Evolutionary conservation across 371 early-diverging fungal species (phyloP).

Genomic region (Saksenaea vasiformis): DNA sequence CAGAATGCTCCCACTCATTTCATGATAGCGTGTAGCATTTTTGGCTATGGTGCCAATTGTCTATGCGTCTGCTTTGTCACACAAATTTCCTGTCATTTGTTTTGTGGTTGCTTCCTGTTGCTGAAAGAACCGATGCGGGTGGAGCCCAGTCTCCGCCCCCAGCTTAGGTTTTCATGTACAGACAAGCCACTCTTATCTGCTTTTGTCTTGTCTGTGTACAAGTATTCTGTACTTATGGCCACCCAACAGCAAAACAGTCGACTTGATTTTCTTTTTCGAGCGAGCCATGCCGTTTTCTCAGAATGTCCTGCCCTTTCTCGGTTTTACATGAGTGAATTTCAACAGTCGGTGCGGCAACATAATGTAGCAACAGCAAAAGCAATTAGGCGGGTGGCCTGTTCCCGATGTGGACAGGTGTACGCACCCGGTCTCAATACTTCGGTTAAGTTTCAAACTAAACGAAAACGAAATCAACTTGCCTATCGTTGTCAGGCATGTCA

Average conservation of each 20-base stretch:
- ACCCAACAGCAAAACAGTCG: conserved; percentile 28
- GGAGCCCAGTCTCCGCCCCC: too few relatives aligned
- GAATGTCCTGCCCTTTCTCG: conserved; percentile 33
- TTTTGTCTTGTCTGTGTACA: not conserved
- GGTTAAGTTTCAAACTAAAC: conserved; percentile 13
- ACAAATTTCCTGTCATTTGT: not conserved
- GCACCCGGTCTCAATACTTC: conserved; percentile 30
- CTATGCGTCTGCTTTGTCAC: too few relatives aligned
- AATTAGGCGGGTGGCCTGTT: conserved; percentile 25
- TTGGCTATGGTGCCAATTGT: too few relatives aligned
- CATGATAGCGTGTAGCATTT: too few relatives aligned
- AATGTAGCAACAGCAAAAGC: conserved; percentile 26
- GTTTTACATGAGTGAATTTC: conserved; percentile 49
- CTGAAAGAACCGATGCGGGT: too few relatives aligned
- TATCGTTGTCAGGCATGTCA: conserved; percentile 31
- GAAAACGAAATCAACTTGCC: conserved; percentile 16
- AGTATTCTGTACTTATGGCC: not conserved
- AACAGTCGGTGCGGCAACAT: conserved; percentile 28
- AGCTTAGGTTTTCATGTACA: too few relatives aligned
- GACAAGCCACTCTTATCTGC: too few relatives aligned
- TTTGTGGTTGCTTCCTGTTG: not conserved
- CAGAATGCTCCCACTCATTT: too few relatives aligned
- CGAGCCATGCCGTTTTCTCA: conserved; percentile 28
- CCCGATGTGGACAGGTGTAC: conserved; percentile 40
- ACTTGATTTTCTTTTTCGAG: conserved; percentile 38